phyloP scores from a whole-genome alignment of 176 grass and related monocot genomes.

The Paspalum notatum region DNA sequence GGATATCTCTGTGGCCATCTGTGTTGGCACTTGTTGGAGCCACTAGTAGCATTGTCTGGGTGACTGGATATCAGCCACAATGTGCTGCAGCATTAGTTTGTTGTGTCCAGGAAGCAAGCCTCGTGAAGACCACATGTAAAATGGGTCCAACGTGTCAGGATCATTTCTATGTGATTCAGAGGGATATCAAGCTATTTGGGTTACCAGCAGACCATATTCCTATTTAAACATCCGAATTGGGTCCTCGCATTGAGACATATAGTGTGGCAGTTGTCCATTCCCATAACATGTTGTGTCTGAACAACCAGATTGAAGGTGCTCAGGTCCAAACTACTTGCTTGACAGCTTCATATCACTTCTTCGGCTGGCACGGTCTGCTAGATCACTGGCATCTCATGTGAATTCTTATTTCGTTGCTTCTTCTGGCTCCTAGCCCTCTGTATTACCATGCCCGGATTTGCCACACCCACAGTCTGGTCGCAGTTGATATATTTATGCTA shows the following conservation, averaged over 20 bases:
- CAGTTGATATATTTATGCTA: background rate
- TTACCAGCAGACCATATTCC: no score
- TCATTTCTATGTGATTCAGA: no score
- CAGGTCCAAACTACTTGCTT: background rate
- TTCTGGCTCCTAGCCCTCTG: background rate
- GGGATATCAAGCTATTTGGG: no score
- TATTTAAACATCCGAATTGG: no score
- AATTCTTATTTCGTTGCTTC: background rate
- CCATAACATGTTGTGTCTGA: background rate
- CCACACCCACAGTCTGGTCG: background rate
- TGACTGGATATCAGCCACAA: background rate
- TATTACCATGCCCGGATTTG: background rate
- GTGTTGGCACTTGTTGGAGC: conserved; percentile 1
- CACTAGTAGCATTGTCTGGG: conserved; percentile 10
- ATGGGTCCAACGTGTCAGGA: background rate
- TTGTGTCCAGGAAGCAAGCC: background rate
- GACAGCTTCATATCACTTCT: conserved; percentile 9
- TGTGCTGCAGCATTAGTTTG: background rate
- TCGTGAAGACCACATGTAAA: conserved; percentile 3
- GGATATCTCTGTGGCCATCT: conserved; percentile 18
- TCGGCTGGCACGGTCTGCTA: background rate
- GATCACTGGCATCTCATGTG: conserved; percentile 17
- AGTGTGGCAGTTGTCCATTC: no score
- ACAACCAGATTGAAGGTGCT: background rate
- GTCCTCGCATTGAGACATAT: background rate